Percentiles rank a stretch among this genome's conserved stretches.
Conservation (phyloP, 169 alveolate genomes). For the Plasmodium malariae region DNA sequence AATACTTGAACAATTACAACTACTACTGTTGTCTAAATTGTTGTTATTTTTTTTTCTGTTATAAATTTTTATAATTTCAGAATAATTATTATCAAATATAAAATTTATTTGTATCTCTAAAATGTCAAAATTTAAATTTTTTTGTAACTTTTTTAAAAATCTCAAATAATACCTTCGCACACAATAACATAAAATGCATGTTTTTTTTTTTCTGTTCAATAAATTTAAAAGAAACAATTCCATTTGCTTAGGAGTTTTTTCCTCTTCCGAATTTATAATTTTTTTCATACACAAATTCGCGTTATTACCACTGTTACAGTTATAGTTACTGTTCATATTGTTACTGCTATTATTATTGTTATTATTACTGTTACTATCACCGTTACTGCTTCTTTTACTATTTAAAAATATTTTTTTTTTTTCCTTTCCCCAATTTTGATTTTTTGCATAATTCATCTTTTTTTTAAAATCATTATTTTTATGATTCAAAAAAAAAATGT, state of each 20-base stretch:
- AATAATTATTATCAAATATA: conserved; percentile 67
- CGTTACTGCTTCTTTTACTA: neutral
- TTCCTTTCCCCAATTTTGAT: neutral
- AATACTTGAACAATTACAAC: conserved; percentile 42
- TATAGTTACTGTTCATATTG: too few species aligned
- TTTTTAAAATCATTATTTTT: conserved; percentile 34
- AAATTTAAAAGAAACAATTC: conserved; percentile 46
- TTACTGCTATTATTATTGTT: too few species aligned
- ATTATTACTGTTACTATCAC: too few species aligned
- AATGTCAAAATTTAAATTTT: conserved; percentile 17
- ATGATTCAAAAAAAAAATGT: conserved; percentile 20
- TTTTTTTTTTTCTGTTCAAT: conserved; percentile 35
- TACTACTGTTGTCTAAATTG: neutral
- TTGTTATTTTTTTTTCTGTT: neutral
- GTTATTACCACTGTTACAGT: neutral
- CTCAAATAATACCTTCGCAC: conserved; percentile 49
- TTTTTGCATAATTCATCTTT: conserved; percentile 27
- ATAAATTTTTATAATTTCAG: conserved; percentile 17
- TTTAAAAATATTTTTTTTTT: conserved; percentile 13
- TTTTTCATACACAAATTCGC: neutral
- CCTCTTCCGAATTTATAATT: conserved; percentile 2
- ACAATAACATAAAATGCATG: conserved; percentile 69
- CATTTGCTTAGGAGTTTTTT: conserved; percentile 26
- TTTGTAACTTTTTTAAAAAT: conserved; percentile 41
- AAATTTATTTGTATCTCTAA: conserved; percentile 40